These are phyloP conservation scores for Calonectria honghensis DNA, from an alignment of 2,329 filamentous ascomycete genomes.

Conservation along the genomic window DNA sequence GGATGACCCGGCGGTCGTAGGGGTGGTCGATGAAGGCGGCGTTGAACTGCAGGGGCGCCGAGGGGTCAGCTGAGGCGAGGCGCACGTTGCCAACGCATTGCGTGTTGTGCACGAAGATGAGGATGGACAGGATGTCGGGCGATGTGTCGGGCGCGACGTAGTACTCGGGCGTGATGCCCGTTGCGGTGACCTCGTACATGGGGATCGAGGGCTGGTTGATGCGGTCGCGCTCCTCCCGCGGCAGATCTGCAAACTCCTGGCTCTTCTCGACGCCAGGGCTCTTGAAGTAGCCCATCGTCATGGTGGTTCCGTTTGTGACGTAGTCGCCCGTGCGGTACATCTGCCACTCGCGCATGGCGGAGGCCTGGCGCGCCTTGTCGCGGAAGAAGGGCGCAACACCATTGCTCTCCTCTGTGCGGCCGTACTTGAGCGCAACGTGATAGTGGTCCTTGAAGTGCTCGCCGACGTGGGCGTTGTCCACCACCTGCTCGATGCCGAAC, in stretches of 20 bases:
- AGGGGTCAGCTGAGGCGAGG: conserved; percentile 38
- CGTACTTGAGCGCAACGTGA: conserved; percentile 44
- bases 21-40: conserved; percentile 40
- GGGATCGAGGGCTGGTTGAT: conserved; percentile 40
- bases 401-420: conserved; percentile 39
- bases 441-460: conserved; percentile 46
- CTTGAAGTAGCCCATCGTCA: conserved; percentile 48
- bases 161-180: conserved; percentile 42
- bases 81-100: conserved; percentile 40
- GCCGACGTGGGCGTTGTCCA: conserved; percentile 37
- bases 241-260: conserved; percentile 37
- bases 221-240: conserved; percentile 19
- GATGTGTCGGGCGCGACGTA: conserved; percentile 38
- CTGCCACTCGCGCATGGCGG: conserved; percentile 42
- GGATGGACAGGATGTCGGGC: conserved; percentile 40
- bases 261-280: conserved; percentile 36
- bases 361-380: conserved; percentile 42
- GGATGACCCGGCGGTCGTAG: conserved; percentile 43
- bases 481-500: conserved; percentile 30
- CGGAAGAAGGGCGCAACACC: conserved; percentile 40
- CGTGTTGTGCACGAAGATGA: conserved; percentile 44
- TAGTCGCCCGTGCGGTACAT: conserved; percentile 42
- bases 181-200: conserved; percentile 39
- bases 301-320: conserved; percentile 39
- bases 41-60: conserved; percentile 39